Percentiles rank a stretch among this genome's conserved stretches.
Evolutionary conservation across 2,329 filamentous ascomycete species (phyloP).

Genomic region (Fulvia fulva): DNA sequence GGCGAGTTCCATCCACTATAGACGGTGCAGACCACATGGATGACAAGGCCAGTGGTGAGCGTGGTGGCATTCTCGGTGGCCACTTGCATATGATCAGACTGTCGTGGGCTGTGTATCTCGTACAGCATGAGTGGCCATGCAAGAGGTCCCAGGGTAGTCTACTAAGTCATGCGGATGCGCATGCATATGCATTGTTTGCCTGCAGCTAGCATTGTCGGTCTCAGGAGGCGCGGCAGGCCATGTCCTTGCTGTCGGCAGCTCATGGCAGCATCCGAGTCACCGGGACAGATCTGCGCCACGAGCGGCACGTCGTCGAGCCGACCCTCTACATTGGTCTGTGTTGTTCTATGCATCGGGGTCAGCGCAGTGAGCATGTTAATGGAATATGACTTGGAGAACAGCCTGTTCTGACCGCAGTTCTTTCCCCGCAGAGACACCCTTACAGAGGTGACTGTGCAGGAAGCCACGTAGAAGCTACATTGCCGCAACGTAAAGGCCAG

Average conservation of each 20-base stretch:
- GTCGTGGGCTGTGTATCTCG: background rate
- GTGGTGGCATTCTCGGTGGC: background rate
- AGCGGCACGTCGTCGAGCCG: background rate
- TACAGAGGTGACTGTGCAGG: no score
- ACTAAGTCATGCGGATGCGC: background rate
- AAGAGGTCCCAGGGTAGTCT: background rate
- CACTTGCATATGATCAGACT: background rate
- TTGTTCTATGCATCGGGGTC: no score
- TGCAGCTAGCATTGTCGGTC: conserved; percentile 3
- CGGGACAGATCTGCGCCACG: background rate
- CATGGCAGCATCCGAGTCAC: background rate
- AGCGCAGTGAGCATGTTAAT: no score
- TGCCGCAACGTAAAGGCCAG: no score
- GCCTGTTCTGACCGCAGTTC: no score
- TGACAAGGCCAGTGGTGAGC: background rate
- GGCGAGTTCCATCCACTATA: background rate
- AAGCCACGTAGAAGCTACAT: no score
- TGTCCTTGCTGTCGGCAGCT: background rate
- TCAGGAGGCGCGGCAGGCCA: conserved; percentile 2
- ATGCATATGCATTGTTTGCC: background rate
- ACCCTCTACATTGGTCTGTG: no score
- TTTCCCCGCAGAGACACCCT: no score
- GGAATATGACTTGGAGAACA: no score
- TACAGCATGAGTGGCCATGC: background rate
- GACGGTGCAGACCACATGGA: background rate